Evolutionary conservation across 768 basidiomycete genomes (phyloP).

Genomic region (Imleria badia): DNA sequence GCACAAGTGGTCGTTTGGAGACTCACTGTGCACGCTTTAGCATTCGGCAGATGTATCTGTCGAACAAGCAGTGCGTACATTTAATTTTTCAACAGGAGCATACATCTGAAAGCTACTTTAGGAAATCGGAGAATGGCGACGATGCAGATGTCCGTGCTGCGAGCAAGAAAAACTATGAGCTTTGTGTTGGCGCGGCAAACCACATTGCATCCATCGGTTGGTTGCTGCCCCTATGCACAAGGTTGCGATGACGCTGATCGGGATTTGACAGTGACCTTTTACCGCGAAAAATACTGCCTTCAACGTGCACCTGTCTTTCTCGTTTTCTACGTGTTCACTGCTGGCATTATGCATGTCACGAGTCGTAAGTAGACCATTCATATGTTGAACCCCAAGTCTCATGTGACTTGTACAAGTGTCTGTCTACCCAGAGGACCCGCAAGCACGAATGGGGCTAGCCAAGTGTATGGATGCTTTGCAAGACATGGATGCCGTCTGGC

Average conservation of each 20-base stretch:
- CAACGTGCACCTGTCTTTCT: constrained; percentile 66
- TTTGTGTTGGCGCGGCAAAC: constrained; percentile 76
- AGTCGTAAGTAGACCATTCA: constrained; percentile 48
- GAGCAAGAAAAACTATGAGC: constrained; percentile 65
- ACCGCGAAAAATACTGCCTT: constrained; percentile 61
- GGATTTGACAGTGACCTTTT: constrained; percentile 46
- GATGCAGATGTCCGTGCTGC: constrained; percentile 54
- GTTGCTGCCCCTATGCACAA: constrained; percentile 6
- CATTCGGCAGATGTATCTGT: constrained; percentile 27
- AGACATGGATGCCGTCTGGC: constrained; percentile 72
- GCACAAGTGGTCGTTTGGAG: background rate
- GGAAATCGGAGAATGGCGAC: constrained; percentile 41
- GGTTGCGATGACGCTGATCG: background rate
- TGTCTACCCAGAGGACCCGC: constrained; percentile 64
- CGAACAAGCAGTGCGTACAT: constrained; percentile 39
- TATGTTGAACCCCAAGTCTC: background rate
- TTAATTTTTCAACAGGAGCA: background rate
- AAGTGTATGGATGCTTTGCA: constrained; percentile 67
- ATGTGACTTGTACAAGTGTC: constrained; percentile 45
- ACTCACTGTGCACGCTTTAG: constrained; percentile 13
- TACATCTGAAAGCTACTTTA: constrained; percentile 3
- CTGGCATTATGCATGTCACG: constrained; percentile 76
- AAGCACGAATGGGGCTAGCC: constrained; percentile 59
- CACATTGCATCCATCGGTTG: constrained; percentile 70
- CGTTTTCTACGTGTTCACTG: constrained; percentile 78